Conservation (phyloP, 2,329 filamentous ascomycete genomes). For the Diaporthe helianthi region DNA sequence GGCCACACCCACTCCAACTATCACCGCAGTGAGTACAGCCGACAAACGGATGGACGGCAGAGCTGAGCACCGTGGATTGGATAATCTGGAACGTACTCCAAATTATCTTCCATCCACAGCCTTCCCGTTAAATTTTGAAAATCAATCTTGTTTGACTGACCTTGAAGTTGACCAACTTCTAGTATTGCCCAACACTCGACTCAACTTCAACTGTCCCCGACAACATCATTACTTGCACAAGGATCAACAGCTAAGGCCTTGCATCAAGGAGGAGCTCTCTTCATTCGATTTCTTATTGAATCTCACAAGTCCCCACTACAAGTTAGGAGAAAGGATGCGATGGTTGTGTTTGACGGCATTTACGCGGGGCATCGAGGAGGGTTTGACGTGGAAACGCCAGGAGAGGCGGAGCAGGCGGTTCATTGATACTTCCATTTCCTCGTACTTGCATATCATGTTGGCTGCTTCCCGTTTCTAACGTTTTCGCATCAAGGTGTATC, state of each 20-base stretch:
- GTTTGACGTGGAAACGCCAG: neutral
- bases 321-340: no score
- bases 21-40: constrained; percentile 13
- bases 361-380: neutral
- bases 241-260: neutral
- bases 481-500: neutral
- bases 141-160: neutral
- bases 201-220: neutral
- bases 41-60: neutral
- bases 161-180: neutral
- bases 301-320: neutral
- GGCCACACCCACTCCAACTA: neutral
- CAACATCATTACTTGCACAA: constrained; percentile 1
- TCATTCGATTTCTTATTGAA: neutral
- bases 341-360: neutral
- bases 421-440: neutral
- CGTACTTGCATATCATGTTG: neutral
- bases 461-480: neutral
- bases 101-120: no score
- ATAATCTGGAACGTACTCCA: no score
- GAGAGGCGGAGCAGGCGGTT: neutral
- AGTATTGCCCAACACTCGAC: constrained; percentile 4
- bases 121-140: no score
- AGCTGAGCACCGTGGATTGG: neutral
- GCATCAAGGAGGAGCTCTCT: neutral